Base-by-base conservation (phyloP, 2,329 filamentous ascomycete species). In the Aspergillus pseudonomiae region DNA sequence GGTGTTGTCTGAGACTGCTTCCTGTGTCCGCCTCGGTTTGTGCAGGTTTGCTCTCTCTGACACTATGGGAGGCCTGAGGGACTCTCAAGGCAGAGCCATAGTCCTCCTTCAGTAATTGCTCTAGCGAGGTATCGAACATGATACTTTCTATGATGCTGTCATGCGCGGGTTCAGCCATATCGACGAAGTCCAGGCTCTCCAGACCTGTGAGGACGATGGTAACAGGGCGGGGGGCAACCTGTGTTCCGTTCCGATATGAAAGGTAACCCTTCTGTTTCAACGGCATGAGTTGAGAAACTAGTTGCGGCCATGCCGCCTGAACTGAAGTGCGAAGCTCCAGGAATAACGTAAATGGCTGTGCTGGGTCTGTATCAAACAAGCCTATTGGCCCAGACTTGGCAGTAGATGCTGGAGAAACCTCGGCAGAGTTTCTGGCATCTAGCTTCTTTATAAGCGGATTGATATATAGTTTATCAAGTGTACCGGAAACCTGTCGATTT, bases 171-270 rank as follows among this genome's bases (percentile, higher is more conserved):
- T 26, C 26, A 32, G 6, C 12, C 24, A 32, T 3, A 34, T 4
- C n/a, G 12, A 14, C 12, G 34, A 41, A 41, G 21, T 30, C 30
- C 1, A 53, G 28, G 4, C 19, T 10, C 16, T 39, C 50, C 19
- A 63, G 52, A 1, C 71, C 67, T 0, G 66, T 67, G 19, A 74
- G 60, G 1, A 76, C 67, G 3, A 76, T 57, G 1, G 71, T 75
- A 6, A 75, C 61, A 3, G 67, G 64, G 7, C 71, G 64, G 9
- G 65, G 60, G 6, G 73, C 57, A 24, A 74, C 28, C 16, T 58
- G 59, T 2, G 57, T 63, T 2, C 67, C 68, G 57, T 71, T 59
- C 57, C 68, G 67, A 57, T 73, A 69, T 1, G 71, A 70, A 3
- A 76, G 63, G 48, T 71, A 70, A 2, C 70, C 69, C 2, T 46